Percentiles rank a stretch among this genome's conserved stretches.
Conservation (phyloP, 2,329 filamentous ascomycete genomes). For the Chalaropsis ovoidea region DNA sequence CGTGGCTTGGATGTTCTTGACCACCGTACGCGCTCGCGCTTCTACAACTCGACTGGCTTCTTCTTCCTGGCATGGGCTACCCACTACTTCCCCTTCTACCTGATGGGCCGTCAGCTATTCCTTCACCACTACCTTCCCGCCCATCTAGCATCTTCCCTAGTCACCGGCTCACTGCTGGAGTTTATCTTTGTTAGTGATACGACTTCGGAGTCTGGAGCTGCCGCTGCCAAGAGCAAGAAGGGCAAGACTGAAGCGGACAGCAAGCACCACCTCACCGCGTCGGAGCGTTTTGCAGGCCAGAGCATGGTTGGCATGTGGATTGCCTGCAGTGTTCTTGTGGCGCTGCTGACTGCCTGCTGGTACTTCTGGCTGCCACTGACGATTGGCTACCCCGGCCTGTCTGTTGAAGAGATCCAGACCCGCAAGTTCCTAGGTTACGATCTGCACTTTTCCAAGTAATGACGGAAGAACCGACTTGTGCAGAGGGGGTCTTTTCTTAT, state of each 20-base stretch:
- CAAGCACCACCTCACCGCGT: conserved; percentile 61
- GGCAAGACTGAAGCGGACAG: conserved; percentile 37
- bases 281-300: conserved; percentile 69
- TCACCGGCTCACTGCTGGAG: conserved; percentile 83
- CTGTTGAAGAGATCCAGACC: conserved; percentile 63
- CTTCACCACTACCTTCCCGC: conserved; percentile 94
- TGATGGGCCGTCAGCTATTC: conserved; percentile 98
- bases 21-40: conserved; percentile 81
- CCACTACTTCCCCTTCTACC: conserved; percentile 93
- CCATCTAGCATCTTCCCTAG: conserved; percentile 79
- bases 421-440: conserved; percentile 97
- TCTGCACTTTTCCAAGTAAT: conserved; percentile 94
- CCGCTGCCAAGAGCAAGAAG: conserved; percentile 29
- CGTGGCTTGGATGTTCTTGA: conserved; percentile 90
- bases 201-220: not conserved
- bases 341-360: conserved; percentile 63
- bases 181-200: conserved; percentile 86
- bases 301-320: conserved; percentile 72
- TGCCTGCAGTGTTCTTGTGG: conserved; percentile 59
- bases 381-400: conserved; percentile 84
- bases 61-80: conserved; percentile 97
- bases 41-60: conserved; percentile 98
- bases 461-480: not conserved
- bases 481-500: not conserved
- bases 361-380: conserved; percentile 91